phyloP scores from a whole-genome alignment of 202 grass and related monocot species.

The Schoenoplectus triqueter region DNA sequence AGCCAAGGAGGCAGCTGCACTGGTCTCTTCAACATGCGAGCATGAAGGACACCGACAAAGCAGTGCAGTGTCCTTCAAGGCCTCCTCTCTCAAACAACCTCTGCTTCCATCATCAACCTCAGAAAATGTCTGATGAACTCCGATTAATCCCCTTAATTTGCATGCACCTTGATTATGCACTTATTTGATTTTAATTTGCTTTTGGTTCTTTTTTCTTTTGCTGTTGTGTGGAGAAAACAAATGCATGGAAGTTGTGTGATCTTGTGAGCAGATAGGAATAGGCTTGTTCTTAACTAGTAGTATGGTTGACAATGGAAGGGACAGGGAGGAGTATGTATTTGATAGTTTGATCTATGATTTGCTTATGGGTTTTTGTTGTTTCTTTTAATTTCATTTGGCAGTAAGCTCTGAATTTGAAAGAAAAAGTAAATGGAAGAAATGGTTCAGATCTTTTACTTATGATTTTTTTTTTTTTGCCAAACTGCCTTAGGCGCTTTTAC shows the following conservation, averaged over 20 bases:
- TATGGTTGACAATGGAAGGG: conserved; percentile 10
- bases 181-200: conserved; percentile 7
- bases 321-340: neutral
- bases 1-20: conserved; percentile 38
- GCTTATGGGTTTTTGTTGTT: conserved; percentile 19
- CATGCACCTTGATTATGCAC: conserved; percentile 31
- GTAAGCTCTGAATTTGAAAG: conserved; percentile 23
- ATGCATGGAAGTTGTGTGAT: conserved; percentile 15
- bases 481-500: too few relatives aligned
- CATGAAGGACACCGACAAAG: neutral
- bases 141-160: neutral
- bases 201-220: conserved; percentile 19
- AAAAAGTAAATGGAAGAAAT: neutral
- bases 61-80: conserved; percentile 24
- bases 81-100: conserved; percentile 63
- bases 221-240: conserved; percentile 29
- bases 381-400: conserved; percentile 24
- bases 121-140: conserved; percentile 51
- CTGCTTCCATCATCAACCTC: conserved; percentile 65
- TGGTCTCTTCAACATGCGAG: conserved; percentile 33
- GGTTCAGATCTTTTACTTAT: neutral
- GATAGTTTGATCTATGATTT: conserved; percentile 35
- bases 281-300: conserved; percentile 28
- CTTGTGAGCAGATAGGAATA: conserved; percentile 29
- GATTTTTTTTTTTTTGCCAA: too few relatives aligned